Evolutionary conservation across 202 grass and related monocot species (phyloP).

Genomic region (Saccharum hybrid): DNA sequence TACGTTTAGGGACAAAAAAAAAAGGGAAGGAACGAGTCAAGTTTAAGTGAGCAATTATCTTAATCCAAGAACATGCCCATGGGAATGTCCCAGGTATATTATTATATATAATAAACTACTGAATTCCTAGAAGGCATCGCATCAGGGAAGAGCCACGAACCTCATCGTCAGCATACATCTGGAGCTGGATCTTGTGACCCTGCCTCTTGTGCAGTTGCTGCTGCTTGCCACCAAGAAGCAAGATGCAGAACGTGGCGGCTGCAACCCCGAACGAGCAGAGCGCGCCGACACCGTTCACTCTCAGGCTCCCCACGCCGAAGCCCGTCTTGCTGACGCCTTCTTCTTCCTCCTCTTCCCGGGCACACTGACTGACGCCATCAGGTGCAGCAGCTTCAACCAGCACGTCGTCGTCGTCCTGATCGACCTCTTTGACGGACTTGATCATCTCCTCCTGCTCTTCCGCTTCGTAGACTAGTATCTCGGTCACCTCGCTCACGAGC

Average conservation of each 20-base stretch:
- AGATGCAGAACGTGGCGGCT: slow-evolving; percentile 64
- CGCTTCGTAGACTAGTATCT: slow-evolving; percentile 7
- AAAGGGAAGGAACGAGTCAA: neutral
- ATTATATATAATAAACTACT: neutral
- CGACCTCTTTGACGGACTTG: neutral
- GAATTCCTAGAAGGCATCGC: neutral
- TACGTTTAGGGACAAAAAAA: neutral
- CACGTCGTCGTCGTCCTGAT: slow-evolving; percentile 23
- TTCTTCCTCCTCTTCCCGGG: neutral
- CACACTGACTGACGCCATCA: slow-evolving; percentile 20
- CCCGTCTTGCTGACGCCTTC: slow-evolving; percentile 22
- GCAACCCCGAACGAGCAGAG: slow-evolving; percentile 80
- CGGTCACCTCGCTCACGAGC: slow-evolving; percentile 5
- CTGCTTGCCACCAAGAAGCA: slow-evolving; percentile 47
- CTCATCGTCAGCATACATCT: slow-evolving; percentile 55
- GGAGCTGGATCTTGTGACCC: slow-evolving; percentile 52
- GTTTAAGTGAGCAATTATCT: neutral
- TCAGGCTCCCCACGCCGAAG: slow-evolving; percentile 49
- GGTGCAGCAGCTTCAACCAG: slow-evolving; percentile 16
- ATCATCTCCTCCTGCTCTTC: slow-evolving; percentile 32
- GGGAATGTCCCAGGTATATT: neutral
- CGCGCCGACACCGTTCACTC: slow-evolving; percentile 54
- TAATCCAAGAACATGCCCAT: neutral
- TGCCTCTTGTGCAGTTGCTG: slow-evolving; percentile 27
- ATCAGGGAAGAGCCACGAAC: slow-evolving; percentile 32